phyloP scores from a whole-genome alignment of 2,329 filamentous ascomycete genomes.

The Aspergillus terreus region DNA sequence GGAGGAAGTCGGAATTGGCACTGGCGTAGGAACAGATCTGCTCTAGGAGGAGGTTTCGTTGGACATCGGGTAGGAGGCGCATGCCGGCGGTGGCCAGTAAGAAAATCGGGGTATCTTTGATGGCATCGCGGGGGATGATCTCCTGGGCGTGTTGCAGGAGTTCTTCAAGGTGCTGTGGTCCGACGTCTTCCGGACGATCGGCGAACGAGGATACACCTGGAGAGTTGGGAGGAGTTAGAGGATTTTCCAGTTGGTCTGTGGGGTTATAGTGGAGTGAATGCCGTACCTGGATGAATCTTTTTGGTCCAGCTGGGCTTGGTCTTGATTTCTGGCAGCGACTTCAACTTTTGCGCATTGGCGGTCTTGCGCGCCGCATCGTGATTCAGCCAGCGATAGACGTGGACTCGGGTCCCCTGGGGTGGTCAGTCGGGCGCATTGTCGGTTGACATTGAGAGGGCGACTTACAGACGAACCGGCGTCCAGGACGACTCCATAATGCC shows the following conservation, averaged over 20 bases:
- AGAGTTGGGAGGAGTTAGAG: slow-evolving; percentile 35
- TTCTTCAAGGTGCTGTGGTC: slow-evolving; percentile 72
- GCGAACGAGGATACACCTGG: slow-evolving; percentile 80
- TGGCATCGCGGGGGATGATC: slow-evolving; percentile 70
- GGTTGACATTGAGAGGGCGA: slow-evolving; percentile 6
- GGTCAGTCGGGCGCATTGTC: slow-evolving; percentile 4
- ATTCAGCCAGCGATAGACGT: slow-evolving; percentile 92
- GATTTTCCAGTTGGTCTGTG: no score
- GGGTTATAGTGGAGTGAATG: no score
- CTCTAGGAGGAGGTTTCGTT: slow-evolving; percentile 69
- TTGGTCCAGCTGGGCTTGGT: slow-evolving; percentile 86
- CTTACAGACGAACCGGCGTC: slow-evolving; percentile 88
- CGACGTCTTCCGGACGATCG: slow-evolving; percentile 69
- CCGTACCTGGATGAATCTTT: slow-evolving; percentile 80
- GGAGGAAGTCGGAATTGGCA: slow-evolving; percentile 70
- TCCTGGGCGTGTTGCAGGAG: slow-evolving; percentile 79
- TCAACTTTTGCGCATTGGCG: slow-evolving; percentile 57
- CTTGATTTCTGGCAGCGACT: slow-evolving; percentile 71
- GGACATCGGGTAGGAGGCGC: slow-evolving; percentile 71
- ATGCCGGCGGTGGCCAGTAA: slow-evolving; percentile 95
- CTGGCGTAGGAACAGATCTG: slow-evolving; percentile 81
- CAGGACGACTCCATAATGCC: slow-evolving; percentile 86
- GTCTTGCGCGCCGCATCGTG: slow-evolving; percentile 62
- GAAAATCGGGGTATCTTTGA: slow-evolving; percentile 85
- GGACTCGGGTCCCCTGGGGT: slow-evolving; percentile 74